Conservation (phyloP, 257 asterid species). For the Buddleja alternifolia region DNA sequence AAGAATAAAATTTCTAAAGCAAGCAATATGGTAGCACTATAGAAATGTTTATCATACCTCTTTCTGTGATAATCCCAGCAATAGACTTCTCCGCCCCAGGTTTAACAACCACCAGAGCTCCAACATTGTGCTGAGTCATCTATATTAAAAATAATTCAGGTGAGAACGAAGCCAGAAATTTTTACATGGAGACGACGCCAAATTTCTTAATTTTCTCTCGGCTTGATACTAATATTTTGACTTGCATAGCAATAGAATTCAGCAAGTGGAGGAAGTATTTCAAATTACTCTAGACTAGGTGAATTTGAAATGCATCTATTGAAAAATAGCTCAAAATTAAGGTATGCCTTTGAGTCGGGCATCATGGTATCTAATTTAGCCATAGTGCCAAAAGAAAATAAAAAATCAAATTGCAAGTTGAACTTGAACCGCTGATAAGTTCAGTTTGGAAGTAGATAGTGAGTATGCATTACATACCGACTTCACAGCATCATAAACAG, state of each 20-base stretch:
- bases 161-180: neutral
- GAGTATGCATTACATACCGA: slow-evolving; percentile 57
- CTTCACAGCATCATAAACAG: slow-evolving; percentile 93
- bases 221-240: no score
- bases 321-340: no score
- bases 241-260: no score
- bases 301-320: no score
- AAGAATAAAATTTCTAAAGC: no score
- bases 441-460: neutral
- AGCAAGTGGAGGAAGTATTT: no score
- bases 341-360: no score
- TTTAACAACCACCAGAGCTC: slow-evolving; percentile 96
- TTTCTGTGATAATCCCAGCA: slow-evolving; percentile 84
- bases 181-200: no score
- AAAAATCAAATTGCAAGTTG: neutral
- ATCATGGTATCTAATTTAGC: neutral
- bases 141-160: neutral
- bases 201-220: no score
- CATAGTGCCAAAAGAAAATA: neutral
- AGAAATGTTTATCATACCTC: slow-evolving; percentile 40
- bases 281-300: no score
- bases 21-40: neutral
- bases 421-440: neutral
- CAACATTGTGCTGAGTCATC: slow-evolving; percentile 99
- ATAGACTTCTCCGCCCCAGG: slow-evolving; percentile 78